phyloP scores from a whole-genome alignment of 2,329 filamentous ascomycete genomes.

The Stemphylium beticola region DNA sequence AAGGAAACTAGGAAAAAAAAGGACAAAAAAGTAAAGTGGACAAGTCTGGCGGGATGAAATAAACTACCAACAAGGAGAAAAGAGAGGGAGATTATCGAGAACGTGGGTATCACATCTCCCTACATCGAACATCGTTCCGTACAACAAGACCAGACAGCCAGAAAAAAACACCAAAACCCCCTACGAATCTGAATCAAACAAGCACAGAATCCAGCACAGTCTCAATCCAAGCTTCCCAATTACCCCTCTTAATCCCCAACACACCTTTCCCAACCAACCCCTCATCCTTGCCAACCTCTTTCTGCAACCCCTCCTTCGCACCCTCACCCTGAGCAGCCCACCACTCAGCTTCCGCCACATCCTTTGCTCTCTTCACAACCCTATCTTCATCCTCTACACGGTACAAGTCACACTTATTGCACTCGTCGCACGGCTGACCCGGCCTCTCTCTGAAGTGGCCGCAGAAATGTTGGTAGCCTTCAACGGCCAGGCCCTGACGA shows the following conservation, averaged over 20 bases:
- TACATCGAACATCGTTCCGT: neutral
- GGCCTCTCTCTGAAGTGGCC: constrained; percentile 89
- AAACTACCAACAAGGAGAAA: neutral
- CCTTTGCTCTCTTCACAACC: constrained; percentile 50
- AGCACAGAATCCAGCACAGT: constrained; percentile 23
- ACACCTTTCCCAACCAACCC: constrained; percentile 8
- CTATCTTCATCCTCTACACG: constrained; percentile 56
- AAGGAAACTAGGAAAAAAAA: too few relatives aligned
- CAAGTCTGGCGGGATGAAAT: neutral
- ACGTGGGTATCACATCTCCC: neutral
- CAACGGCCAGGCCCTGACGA: constrained; percentile 64
- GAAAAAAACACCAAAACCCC: neutral
- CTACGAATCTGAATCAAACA: constrained; percentile 9
- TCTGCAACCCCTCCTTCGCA: constrained; percentile 29
- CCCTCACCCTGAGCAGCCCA: constrained; percentile 48
- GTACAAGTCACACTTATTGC: constrained; percentile 65
- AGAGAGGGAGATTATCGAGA: neutral
- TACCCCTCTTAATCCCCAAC: constrained; percentile 13
- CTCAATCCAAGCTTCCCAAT: constrained; percentile 31
- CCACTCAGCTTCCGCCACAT: constrained; percentile 55
- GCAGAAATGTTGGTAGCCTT: constrained; percentile 94
- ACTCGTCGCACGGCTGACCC: constrained; percentile 76
- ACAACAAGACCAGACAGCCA: neutral
- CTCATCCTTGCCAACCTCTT: constrained; percentile 25
- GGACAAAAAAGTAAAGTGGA: neutral